These are phyloP conservation scores for Solanum lycopersicoides DNA, from an alignment of 257 asterid genomes.

Conservation along the genomic window DNA sequence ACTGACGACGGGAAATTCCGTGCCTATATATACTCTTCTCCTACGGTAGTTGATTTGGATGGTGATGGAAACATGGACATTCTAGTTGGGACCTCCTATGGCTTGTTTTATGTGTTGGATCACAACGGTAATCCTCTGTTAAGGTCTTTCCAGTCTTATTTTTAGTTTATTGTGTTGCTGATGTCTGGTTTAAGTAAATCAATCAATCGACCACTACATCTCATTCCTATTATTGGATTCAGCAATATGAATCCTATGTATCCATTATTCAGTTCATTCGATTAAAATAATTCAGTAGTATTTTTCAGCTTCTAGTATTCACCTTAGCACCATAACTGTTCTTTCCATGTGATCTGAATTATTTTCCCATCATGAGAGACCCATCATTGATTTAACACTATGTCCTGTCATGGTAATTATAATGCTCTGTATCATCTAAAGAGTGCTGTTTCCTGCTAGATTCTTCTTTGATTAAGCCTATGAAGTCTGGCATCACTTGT, in stretches of 20 bases:
- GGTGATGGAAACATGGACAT: constrained; percentile 98
- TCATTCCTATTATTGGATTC: background rate
- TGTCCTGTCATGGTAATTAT: background rate
- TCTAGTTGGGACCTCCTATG: constrained; percentile 94
- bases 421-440: background rate
- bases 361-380: background rate
- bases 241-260: background rate
- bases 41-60: constrained; percentile 93
- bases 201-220: background rate
- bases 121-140: constrained; percentile 58
- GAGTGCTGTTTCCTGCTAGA: background rate
- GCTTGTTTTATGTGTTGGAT: constrained; percentile 92
- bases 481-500: background rate
- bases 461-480: background rate
- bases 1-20: constrained; percentile 69
- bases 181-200: background rate
- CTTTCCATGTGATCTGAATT: background rate
- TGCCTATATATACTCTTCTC: constrained; percentile 93
- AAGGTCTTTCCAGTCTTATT: background rate
- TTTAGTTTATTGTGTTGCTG: background rate
- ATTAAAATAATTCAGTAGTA: background rate
- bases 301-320: background rate
- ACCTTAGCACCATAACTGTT: background rate
- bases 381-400: background rate
- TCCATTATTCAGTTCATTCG: background rate